Conservation (phyloP, 2,329 filamentous ascomycete species). For the Claviceps maximensis region DNA sequence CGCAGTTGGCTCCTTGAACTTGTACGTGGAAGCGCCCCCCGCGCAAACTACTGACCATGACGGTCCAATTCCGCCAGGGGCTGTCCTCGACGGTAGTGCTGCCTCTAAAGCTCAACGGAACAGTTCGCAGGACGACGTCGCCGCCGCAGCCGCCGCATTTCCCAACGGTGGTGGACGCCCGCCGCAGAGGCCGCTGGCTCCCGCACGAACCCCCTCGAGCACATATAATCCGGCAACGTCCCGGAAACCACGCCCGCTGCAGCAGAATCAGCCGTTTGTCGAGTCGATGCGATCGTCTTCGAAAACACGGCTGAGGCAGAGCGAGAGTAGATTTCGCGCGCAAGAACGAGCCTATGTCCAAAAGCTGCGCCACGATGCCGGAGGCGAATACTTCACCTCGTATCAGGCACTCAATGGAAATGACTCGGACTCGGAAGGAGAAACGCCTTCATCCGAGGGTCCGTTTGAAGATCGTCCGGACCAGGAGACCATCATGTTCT, state of each 20-base stretch:
- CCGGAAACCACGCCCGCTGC: slow-evolving; percentile 31
- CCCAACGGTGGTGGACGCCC: slow-evolving; percentile 29
- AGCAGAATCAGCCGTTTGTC: slow-evolving; percentile 22
- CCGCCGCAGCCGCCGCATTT: slow-evolving; percentile 14
- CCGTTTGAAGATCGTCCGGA: slow-evolving; percentile 81
- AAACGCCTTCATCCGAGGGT: slow-evolving; percentile 74
- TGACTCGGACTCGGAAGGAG: slow-evolving; percentile 80
- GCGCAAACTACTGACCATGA: slow-evolving; percentile 28
- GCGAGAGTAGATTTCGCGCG: slow-evolving; percentile 32
- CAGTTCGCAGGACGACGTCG: slow-evolving; percentile 15
- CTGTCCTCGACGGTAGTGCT: slow-evolving; percentile 26
- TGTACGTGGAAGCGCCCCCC: slow-evolving; percentile 27
- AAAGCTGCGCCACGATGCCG: slow-evolving; percentile 64
- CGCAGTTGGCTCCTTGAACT: slow-evolving; percentile 29
- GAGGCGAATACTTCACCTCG: slow-evolving; percentile 56
- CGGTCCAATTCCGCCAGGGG: slow-evolving; percentile 27
- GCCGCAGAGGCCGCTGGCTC: slow-evolving; percentile 54
- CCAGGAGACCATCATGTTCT: slow-evolving; percentile 84
- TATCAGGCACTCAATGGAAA: slow-evolving; percentile 48
- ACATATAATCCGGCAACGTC: slow-evolving; percentile 63
- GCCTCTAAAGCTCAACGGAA: slow-evolving; percentile 26
- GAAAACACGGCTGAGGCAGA: slow-evolving; percentile 36
- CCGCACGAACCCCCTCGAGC: slow-evolving; percentile 61
- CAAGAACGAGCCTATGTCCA: slow-evolving; percentile 93
- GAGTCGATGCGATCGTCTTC: slow-evolving; percentile 36